phyloP scores from a whole-genome alignment of 306 rosid genomes.

The Luffa acutangula region DNA sequence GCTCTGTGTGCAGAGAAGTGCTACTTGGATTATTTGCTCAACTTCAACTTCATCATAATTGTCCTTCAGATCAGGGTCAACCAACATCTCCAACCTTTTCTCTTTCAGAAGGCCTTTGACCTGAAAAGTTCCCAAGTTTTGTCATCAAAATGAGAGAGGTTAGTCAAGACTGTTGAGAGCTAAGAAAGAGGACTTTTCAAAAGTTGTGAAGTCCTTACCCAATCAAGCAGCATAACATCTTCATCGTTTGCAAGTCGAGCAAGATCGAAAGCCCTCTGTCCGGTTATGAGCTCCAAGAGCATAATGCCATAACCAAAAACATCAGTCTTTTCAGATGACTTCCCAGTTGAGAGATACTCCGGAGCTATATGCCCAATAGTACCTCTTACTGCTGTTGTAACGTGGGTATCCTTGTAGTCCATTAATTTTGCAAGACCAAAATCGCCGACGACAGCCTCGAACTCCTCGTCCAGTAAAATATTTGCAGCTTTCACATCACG shows the following conservation, averaged over 20 bases:
- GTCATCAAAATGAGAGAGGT: not conserved
- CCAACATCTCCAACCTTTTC: slow-evolving; percentile 17
- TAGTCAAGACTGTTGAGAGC: not conserved
- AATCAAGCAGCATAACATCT: slow-evolving; percentile 18
- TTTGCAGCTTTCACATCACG: slow-evolving; percentile 20
- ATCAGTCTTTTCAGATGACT: slow-evolving; percentile 17
- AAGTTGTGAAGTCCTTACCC: not conserved
- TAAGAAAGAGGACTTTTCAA: not conserved
- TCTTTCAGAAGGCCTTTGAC: slow-evolving; percentile 16
- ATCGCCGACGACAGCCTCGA: slow-evolving; percentile 14
- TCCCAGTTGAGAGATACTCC: slow-evolving; percentile 18
- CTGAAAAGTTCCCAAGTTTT: not conserved
- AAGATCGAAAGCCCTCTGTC: slow-evolving; percentile 17
- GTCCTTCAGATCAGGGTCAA: slow-evolving; percentile 12
- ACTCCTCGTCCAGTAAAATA: slow-evolving; percentile 16
- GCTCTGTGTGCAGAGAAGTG: slow-evolving; percentile 18
- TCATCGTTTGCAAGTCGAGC: slow-evolving; percentile 18
- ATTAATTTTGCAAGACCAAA: slow-evolving; percentile 15
- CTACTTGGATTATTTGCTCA: slow-evolving; percentile 19
- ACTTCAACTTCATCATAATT: slow-evolving; percentile 14
- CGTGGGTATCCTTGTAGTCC: slow-evolving; percentile 17
- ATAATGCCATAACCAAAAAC: slow-evolving; percentile 19
- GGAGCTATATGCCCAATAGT: slow-evolving; percentile 18
- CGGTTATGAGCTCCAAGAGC: slow-evolving; percentile 16
- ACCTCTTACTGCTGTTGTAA: slow-evolving; percentile 14